Conservation (phyloP, 2,329 filamentous ascomycete species). For the Fusarium siculi region DNA sequence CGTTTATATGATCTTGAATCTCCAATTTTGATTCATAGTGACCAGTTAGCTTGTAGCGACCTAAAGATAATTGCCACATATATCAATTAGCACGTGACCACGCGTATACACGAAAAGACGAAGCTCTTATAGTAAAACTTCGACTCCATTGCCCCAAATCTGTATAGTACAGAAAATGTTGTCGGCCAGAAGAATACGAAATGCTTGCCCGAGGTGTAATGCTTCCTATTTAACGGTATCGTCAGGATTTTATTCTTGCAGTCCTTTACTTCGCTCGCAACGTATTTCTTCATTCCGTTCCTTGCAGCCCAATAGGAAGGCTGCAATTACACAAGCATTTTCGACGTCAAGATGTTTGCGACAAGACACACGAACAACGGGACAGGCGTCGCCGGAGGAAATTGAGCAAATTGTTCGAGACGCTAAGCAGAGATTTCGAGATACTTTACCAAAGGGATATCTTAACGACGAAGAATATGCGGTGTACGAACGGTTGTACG, state of each 20-base stretch:
- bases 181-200: constrained; percentile 48
- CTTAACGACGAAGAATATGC: constrained; percentile 76
- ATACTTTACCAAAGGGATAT: constrained; percentile 77
- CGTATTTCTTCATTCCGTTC: constrained; percentile 26
- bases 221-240: constrained; percentile 23
- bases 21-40: neutral
- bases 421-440: constrained; percentile 79
- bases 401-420: constrained; percentile 74
- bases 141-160: constrained; percentile 16
- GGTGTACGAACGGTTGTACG: constrained; percentile 85
- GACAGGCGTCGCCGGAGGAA: constrained; percentile 45
- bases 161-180: constrained; percentile 48
- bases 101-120: constrained; percentile 15
- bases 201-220: constrained; percentile 47
- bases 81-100: constrained; percentile 44
- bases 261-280: constrained; percentile 30
- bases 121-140: constrained; percentile 1
- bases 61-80: constrained; percentile 5
- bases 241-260: constrained; percentile 19
- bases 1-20: neutral
- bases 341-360: constrained; percentile 43
- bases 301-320: constrained; percentile 41
- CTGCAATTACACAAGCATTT: constrained; percentile 44
- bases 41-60: neutral
- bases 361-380: constrained; percentile 28